A percentile compares a stretch with the other conserved stretches of the same genome.
Evolutionary conservation across 805 yeast species (phyloP).

Genomic region (Monosporozyma aerobia): DNA sequence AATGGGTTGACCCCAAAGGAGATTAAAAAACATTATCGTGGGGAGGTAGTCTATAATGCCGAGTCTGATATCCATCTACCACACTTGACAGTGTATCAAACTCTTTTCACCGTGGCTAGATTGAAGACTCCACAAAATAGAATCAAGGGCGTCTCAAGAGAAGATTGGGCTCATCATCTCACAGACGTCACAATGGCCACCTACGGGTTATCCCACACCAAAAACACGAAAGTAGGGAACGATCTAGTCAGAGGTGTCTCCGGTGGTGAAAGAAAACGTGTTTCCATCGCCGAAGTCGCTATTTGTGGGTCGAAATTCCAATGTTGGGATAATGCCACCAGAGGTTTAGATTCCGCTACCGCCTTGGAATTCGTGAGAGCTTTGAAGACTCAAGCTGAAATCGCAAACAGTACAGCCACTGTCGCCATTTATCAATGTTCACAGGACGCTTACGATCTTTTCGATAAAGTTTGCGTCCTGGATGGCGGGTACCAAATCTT

Average conservation of each 20-base stretch:
- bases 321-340: constrained; percentile 76
- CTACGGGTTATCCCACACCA: constrained; percentile 54
- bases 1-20: constrained; percentile 47
- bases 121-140: constrained; percentile 56
- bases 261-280: constrained; percentile 83
- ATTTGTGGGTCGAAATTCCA: constrained; percentile 54
- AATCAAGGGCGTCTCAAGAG: constrained; percentile 50
- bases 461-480: constrained; percentile 53
- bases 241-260: constrained; percentile 64
- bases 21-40: constrained; percentile 45
- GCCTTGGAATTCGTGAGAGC: constrained; percentile 68
- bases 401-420: constrained; percentile 45
- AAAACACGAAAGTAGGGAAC: constrained; percentile 51
- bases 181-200: constrained; percentile 45
- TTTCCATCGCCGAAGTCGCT: constrained; percentile 70
- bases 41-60: constrained; percentile 63
- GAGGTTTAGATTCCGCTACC: constrained; percentile 80
- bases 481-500: constrained; percentile 55
- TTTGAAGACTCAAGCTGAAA: constrained; percentile 50
- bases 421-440: constrained; percentile 67
- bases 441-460: constrained; percentile 53
- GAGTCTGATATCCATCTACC: constrained; percentile 65
- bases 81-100: constrained; percentile 56
- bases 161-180: constrained; percentile 43
- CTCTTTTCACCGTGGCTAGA: constrained; percentile 53